Evolutionary conservation across 148 eudicot genomes (phyloP), one percentile per base, ranked within the genome.

Genomic region (Chenopodium berlandieri): DNA sequence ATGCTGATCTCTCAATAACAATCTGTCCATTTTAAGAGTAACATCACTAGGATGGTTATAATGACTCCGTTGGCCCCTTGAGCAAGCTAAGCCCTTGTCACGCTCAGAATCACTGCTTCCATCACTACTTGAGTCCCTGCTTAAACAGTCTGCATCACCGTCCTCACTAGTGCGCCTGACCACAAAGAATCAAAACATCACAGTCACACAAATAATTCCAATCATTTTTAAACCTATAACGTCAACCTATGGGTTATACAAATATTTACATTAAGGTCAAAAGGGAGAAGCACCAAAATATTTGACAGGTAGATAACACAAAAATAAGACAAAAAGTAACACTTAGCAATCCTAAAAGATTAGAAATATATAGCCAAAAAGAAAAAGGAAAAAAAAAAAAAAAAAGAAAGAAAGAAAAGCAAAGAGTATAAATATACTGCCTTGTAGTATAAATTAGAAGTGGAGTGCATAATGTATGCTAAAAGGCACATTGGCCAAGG

Each of bases 71-170:
- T 82, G 80, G 63, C 84, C 86, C 77, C 80, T 78, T 31, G 84
- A 71, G 82, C 76, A 73, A 37, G 79, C 78, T 83, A 77, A 80
- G 56, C 83, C 84, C 83, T 89, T 89, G 22, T 94, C 95, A 66
- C 82, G 91, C 65, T 92, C 96, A 73, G 84, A 85, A 83, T 93
- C 98, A 80, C 97, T 89, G 87, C 97, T 91, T 69, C 94, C 92
- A 66, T 90, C 95, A 87, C 97, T 92, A 86, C 94, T 85, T 62
- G 92, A 90, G 85, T 91, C 96, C 87, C 92, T 89, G 70, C 94
- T 86, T n/a, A 82, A 91, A 73, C 19, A 86, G 77, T 90, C 92
- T 75, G 88, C 86, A 82, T 93, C 90, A 77, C 92, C 88, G 83
- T 93, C 98, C 85, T 90, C 98, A 65, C 90, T 87, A 10, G 80